phyloP scores from a whole-genome alignment of 208 protist genomes.

The Crithidia acanthocephali region DNA sequence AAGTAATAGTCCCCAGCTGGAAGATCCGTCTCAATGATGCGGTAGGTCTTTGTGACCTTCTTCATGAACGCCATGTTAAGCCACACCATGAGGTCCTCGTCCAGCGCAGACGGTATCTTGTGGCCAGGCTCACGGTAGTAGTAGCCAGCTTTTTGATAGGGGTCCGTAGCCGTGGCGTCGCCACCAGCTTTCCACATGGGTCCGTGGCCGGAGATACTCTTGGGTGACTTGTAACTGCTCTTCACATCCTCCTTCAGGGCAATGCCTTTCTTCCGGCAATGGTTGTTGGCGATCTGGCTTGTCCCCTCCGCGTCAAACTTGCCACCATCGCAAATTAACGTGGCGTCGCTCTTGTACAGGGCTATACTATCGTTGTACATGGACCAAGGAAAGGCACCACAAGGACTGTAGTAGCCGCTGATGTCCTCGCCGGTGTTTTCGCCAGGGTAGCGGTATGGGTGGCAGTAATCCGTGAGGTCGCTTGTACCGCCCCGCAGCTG shows the following conservation, averaged over 20 bases:
- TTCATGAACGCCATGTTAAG: constrained; percentile 94
- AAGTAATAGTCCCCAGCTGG: constrained; percentile 91
- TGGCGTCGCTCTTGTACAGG: constrained; percentile 50
- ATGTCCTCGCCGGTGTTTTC: constrained; percentile 40
- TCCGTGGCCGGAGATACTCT: constrained; percentile 32
- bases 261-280: constrained; percentile 93
- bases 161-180: constrained; percentile 47
- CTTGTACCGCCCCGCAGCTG: constrained; percentile 62
- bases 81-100: constrained; percentile 99
- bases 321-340: constrained; percentile 82
- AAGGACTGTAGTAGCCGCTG: constrained; percentile 92
- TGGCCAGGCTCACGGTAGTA: constrained; percentile 86
- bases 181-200: constrained; percentile 48
- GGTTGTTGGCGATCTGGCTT: constrained; percentile 32
- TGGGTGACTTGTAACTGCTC: constrained; percentile 77
- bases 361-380: constrained; percentile 97
- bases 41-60: constrained; percentile 97
- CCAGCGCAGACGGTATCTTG: constrained; percentile 66
- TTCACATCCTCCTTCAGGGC: constrained; percentile 91
- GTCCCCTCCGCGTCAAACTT: constrained; percentile 55
- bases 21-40: constrained; percentile 88
- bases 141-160: constrained; percentile 75
- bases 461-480: constrained; percentile 26
- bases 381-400: constrained; percentile 95
- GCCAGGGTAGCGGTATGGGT: constrained; percentile 73